Percentiles rank a stretch among this genome's conserved stretches.
Evolutionary conservation across 2,329 filamentous ascomycete species (phyloP).

Genomic region (Domatiomyces catenatus): DNA sequence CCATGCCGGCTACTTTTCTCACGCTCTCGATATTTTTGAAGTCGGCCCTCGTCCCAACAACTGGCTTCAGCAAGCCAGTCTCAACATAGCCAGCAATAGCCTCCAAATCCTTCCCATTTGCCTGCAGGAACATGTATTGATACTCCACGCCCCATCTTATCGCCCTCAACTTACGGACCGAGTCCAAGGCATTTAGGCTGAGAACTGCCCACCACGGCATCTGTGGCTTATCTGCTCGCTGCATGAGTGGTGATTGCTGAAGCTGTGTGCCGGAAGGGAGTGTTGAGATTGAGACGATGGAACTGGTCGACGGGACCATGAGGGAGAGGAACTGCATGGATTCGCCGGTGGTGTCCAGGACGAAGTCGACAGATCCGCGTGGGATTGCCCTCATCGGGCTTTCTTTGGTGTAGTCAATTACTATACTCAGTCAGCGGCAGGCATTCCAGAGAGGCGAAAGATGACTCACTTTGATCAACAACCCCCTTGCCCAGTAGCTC

Average conservation of each 20-base stretch:
- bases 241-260: slow-evolving; percentile 21
- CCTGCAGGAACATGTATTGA: slow-evolving; percentile 31
- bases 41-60: slow-evolving; percentile 29
- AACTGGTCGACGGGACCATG: slow-evolving; percentile 23
- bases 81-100: slow-evolving; percentile 28
- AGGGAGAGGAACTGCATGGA: slow-evolving; percentile 31
- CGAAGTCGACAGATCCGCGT: slow-evolving; percentile 34
- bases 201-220: slow-evolving; percentile 17
- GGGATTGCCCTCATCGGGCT: slow-evolving; percentile 26
- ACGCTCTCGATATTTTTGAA: slow-evolving; percentile 32
- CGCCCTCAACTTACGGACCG: slow-evolving; percentile 28
- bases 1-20: slow-evolving; percentile 26
- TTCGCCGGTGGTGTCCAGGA: slow-evolving; percentile 34
- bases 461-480: slow-evolving; percentile 29
- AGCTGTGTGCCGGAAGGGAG: slow-evolving; percentile 24
- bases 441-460: background rate
- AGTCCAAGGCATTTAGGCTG: slow-evolving; percentile 22
- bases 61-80: slow-evolving; percentile 28
- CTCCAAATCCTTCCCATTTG: slow-evolving; percentile 30
- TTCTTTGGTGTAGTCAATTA: slow-evolving; percentile 37
- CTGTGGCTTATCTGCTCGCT: slow-evolving; percentile 15
- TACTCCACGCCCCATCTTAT: slow-evolving; percentile 32
- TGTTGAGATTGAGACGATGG: slow-evolving; percentile 25
- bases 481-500: slow-evolving; percentile 28
- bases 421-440: slow-evolving; percentile 8